These are phyloP conservation scores for Gentiana macrophylla DNA, from an alignment of 257 asterid genomes.

Conservation along the genomic window DNA sequence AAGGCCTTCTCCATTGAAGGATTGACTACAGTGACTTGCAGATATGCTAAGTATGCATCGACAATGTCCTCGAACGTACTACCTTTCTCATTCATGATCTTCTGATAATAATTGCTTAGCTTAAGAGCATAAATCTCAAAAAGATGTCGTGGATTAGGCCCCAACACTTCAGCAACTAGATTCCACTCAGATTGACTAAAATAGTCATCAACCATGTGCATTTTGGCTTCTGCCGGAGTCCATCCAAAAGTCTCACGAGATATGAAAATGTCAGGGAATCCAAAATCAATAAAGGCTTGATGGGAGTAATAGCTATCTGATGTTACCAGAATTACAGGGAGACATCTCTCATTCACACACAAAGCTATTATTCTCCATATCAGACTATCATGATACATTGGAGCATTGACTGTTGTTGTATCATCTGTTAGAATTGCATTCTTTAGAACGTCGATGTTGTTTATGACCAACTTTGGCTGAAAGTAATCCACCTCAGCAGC, in stretches of 20 bases:
- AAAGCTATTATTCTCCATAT: constrained; percentile 83
- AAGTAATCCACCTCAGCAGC: constrained; percentile 86
- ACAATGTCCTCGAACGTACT: constrained; percentile 72
- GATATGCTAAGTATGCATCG: constrained; percentile 77
- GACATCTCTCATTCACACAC: constrained; percentile 84
- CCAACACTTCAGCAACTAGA: constrained; percentile 65
- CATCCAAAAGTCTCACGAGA: constrained; percentile 98
- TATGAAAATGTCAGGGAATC: constrained; percentile 81
- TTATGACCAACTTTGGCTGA: constrained; percentile 98
- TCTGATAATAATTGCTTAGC: constrained; percentile 52
- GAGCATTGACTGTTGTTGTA: constrained; percentile 47
- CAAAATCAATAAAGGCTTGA: constrained; percentile 79
- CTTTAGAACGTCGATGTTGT: constrained; percentile 89
- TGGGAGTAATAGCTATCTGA: constrained; percentile 94
- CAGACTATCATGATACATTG: constrained; percentile 91
- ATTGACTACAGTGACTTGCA: constrained; percentile 82
- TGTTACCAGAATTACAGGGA: constrained; percentile 72
- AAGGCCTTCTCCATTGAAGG: constrained; percentile 91
- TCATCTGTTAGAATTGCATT: constrained; percentile 54
- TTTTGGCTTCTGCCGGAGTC: constrained; percentile 83
- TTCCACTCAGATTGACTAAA: constrained; percentile 77
- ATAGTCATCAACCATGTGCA: constrained; percentile 78
- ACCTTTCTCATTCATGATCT: constrained; percentile 38
- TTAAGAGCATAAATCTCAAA: constrained; percentile 87
- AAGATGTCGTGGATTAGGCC: constrained; percentile 81